These are phyloP conservation scores for Sphagnum fallax DNA, from an alignment of 228 moss, liverwort and hornwort species.

Conservation along the genomic window DNA sequence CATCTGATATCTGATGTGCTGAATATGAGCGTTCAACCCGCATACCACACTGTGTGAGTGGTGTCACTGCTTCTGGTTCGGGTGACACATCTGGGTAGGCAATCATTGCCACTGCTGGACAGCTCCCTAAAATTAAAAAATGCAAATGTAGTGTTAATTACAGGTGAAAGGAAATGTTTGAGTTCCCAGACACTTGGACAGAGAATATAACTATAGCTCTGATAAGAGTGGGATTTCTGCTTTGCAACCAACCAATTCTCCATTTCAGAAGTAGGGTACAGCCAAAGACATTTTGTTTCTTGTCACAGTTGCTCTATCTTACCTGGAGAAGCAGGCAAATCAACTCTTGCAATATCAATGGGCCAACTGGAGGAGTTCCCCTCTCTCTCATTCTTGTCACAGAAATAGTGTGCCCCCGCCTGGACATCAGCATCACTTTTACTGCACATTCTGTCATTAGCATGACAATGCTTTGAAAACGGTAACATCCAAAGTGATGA, in stretches of 20 bases:
- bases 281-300: too few relatives aligned
- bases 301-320: conserved; percentile 1
- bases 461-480: conserved; percentile 75
- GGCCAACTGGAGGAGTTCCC: conserved; percentile 74
- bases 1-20: conserved; percentile 60
- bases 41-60: conserved; percentile 51
- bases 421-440: conserved; percentile 27
- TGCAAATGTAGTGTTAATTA: too few relatives aligned
- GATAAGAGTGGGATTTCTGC: too few relatives aligned
- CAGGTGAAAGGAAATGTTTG: too few relatives aligned
- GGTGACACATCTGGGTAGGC: conserved; percentile 53
- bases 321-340: conserved; percentile 76
- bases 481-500: conserved; percentile 86
- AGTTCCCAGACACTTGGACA: too few relatives aligned
- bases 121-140: conserved; percentile 32
- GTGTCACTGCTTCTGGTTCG: conserved; percentile 28
- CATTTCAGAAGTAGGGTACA: too few relatives aligned
- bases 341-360: conserved; percentile 58
- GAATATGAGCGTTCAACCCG: conserved; percentile 67
- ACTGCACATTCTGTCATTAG: conserved; percentile 45
- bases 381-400: conserved; percentile 52
- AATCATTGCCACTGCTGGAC: conserved; percentile 38
- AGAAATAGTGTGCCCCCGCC: conserved; percentile 41
- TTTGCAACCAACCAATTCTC: too few relatives aligned
- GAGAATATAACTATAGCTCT: too few relatives aligned